Percentiles rank a stretch among this genome's conserved stretches.
These are phyloP conservation scores for Hondaea fermentalgiana DNA, from an alignment of 108 stramenopile genomes.

Conservation along the genomic window DNA sequence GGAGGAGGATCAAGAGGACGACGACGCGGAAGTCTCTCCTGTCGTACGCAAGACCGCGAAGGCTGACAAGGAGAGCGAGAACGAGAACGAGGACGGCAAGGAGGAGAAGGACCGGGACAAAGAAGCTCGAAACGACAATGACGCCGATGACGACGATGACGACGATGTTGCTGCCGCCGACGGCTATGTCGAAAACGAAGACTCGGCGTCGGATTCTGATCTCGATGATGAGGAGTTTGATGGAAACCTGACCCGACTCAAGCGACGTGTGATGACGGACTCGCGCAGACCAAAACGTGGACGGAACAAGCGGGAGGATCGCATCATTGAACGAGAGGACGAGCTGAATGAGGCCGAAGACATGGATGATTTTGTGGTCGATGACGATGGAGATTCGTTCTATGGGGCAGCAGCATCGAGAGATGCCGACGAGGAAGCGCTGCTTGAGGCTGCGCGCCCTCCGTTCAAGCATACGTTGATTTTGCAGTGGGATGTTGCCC, in stretches of 20 bases:
- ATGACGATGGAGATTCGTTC: not conserved
- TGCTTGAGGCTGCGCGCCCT: not conserved
- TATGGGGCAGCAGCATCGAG: not conserved
- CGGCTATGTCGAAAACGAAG: not conserved
- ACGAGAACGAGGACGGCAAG: not conserved
- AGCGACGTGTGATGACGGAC: not conserved
- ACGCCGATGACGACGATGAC: constrained; percentile 23
- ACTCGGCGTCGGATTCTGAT: not conserved
- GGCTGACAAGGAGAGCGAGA: not conserved
- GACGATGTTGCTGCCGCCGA: constrained; percentile 30
- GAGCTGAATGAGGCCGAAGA: constrained; percentile 23
- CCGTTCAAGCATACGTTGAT: not conserved
- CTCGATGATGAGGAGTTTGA: not conserved
- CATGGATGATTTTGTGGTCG: not conserved
- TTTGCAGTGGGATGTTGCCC: constrained; percentile 62
- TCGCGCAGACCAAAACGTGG: not conserved
- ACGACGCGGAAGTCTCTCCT: constrained; percentile 33
- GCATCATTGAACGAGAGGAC: not conserved
- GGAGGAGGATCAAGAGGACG: not conserved
- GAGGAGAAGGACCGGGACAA: not conserved
- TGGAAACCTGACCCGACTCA: not conserved
- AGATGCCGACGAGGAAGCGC: not conserved
- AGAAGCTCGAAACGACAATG: not conserved
- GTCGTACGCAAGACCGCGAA: not conserved
- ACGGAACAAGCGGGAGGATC: not conserved